These are phyloP conservation scores for Lentinula sp. DNA, from an alignment of 768 basidiomycete genomes.

Conservation along the genomic window DNA sequence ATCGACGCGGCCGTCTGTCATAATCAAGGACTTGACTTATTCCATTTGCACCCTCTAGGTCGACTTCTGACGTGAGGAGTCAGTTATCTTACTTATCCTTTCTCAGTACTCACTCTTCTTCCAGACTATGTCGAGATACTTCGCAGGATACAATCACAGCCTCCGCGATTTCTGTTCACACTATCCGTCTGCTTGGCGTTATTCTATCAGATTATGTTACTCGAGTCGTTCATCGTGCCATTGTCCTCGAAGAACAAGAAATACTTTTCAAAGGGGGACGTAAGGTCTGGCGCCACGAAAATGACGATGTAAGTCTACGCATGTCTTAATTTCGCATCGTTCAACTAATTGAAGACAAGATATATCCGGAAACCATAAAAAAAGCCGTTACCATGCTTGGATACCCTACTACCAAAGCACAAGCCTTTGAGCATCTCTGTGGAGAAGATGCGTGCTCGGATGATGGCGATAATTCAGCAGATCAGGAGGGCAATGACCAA, in stretches of 20 bases:
- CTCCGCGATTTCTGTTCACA: slow-evolving; percentile 41
- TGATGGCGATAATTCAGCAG: not conserved
- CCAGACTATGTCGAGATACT: too few species aligned
- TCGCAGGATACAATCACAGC: not conserved
- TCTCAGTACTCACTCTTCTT: not conserved
- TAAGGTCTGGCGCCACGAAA: slow-evolving; percentile 50
- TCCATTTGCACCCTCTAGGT: slow-evolving; percentile 35
- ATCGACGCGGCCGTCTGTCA: slow-evolving; percentile 39
- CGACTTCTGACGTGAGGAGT: slow-evolving; percentile 32
- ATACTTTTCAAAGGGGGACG: slow-evolving; percentile 48
- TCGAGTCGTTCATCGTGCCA: slow-evolving; percentile 41
- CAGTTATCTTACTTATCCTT: not conserved
- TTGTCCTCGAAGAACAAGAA: slow-evolving; percentile 57
- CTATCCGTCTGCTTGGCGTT: slow-evolving; percentile 39
- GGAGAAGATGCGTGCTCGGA: not conserved
- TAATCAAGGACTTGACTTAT: slow-evolving; percentile 39
- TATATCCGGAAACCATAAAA: not conserved
- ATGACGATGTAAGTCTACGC: slow-evolving; percentile 10
- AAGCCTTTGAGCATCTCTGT: not conserved
- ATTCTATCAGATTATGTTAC: slow-evolving; percentile 47
- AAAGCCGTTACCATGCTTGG: not conserved
- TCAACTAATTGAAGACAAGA: not conserved
- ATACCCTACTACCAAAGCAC: not conserved
- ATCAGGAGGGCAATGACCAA: not conserved
- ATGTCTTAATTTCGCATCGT: too few species aligned